Evolutionary conservation across 352 stramenopile genomes (phyloP).

Genomic region (Phytopythium ostracodes): DNA sequence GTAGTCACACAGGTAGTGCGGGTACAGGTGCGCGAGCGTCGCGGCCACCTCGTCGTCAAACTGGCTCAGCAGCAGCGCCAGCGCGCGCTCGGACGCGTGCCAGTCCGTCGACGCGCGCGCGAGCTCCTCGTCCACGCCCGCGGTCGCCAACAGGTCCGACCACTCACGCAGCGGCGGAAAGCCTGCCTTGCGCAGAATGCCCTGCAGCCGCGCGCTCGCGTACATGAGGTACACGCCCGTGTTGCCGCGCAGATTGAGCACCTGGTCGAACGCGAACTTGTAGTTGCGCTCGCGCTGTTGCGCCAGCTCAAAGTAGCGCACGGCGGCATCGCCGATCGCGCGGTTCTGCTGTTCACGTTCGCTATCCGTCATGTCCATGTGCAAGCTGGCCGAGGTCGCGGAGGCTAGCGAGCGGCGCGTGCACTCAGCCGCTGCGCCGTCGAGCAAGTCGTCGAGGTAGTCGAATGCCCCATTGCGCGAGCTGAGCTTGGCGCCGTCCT

Average conservation of each 20-base stretch:
- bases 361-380: conserved; percentile 19
- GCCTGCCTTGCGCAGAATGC: conserved; percentile 57
- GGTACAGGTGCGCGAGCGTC: conserved; percentile 54
- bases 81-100: conserved; percentile 58
- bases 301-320: conserved; percentile 82
- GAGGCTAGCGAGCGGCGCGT: conserved; percentile 48
- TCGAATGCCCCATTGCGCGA: conserved; percentile 79
- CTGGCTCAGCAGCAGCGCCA: conserved; percentile 71
- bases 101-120: conserved; percentile 41
- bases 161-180: conserved; percentile 11
- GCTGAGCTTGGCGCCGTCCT: conserved; percentile 76
- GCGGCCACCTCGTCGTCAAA: conserved; percentile 73
- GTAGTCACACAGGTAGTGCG: conserved; percentile 80
- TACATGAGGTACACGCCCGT: conserved; percentile 85
- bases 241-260: conserved; percentile 80
- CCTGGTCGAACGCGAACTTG: conserved; percentile 82
- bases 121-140: conserved; percentile 29
- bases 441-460: conserved; percentile 69
- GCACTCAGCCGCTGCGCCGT: conserved; percentile 61
- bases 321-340: conserved; percentile 65
- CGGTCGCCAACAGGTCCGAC: conserved; percentile 22
- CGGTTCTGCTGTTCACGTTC: conserved; percentile 34
- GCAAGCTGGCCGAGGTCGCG: conserved; percentile 21
- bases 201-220: conserved; percentile 63
- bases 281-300: conserved; percentile 84